A percentile compares a stretch with the other conserved stretches of the same genome.
Evolutionary conservation across 2,329 filamentous ascomycete genomes (phyloP).

Genomic region (Neonectria sp.): DNA sequence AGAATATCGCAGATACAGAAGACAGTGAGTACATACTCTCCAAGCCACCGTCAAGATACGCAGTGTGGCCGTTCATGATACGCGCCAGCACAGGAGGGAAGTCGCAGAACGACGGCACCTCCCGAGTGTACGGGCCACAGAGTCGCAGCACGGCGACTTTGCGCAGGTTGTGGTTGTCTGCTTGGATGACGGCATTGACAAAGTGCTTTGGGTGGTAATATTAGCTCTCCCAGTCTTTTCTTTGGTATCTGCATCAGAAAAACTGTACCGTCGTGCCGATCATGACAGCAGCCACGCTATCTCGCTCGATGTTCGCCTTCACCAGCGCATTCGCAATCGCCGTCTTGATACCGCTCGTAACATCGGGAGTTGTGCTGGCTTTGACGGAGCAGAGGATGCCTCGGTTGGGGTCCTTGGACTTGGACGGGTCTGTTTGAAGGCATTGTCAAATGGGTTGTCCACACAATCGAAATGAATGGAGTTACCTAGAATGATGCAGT

Average conservation of each 20-base stretch:
- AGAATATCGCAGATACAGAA: too few relatives aligned
- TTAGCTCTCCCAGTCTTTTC: too few relatives aligned
- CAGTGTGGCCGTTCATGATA: constrained; percentile 60
- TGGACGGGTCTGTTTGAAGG: constrained; percentile 51
- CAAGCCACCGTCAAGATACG: constrained; percentile 62
- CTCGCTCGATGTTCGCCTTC: constrained; percentile 46
- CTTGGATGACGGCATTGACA: constrained; percentile 69
- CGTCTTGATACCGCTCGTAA: constrained; percentile 61
- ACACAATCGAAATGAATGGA: too few relatives aligned
- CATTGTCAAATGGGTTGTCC: too few relatives aligned
- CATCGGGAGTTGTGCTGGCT: constrained; percentile 62
- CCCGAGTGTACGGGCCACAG: constrained; percentile 64
- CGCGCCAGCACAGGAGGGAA: constrained; percentile 63
- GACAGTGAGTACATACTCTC: constrained; percentile 43
- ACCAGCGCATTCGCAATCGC: constrained; percentile 60
- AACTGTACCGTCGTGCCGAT: constrained; percentile 61
- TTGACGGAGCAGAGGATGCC: constrained; percentile 64
- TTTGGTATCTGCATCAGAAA: too few relatives aligned
- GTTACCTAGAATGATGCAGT: too few relatives aligned
- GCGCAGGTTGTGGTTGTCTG: constrained; percentile 61
- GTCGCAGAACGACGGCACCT: constrained; percentile 64
- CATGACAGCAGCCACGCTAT: constrained; percentile 60
- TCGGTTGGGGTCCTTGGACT: constrained; percentile 50
- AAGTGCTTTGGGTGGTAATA: constrained; percentile 56
- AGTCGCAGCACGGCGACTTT: constrained; percentile 68